These are phyloP conservation scores for Secale cereale DNA, from an alignment of 176 grass and related monocot genomes.

Conservation along the genomic window DNA sequence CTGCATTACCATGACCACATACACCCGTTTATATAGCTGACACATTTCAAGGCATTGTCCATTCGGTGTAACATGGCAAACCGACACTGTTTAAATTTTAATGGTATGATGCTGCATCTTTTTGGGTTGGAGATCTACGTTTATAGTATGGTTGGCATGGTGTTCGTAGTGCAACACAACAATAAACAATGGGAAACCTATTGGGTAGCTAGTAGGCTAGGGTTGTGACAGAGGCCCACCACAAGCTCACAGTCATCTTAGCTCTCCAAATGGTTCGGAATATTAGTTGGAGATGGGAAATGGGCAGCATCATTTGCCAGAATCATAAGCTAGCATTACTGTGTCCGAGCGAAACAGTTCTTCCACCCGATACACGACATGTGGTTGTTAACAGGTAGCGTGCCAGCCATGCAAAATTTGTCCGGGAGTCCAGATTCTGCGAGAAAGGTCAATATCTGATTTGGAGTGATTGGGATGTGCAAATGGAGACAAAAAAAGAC, in stretches of 20 bases:
- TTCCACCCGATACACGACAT: not conserved
- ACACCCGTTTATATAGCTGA: not conserved
- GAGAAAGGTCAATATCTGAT: not conserved
- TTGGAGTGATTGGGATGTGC: conserved; percentile 5
- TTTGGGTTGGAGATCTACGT: not conserved
- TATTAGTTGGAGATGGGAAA: not conserved
- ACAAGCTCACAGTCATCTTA: not conserved
- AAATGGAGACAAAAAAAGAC: not conserved
- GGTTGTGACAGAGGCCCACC: not conserved
- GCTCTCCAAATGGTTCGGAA: not conserved
- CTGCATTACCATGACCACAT: not conserved
- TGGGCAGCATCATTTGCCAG: not conserved
- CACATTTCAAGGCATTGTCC: not conserved
- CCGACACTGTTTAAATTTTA: not conserved
- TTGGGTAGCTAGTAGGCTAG: not conserved
- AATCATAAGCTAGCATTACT: not conserved
- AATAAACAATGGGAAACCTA: not conserved
- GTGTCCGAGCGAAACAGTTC: not conserved
- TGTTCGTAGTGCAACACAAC: not conserved
- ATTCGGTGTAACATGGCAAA: not conserved
- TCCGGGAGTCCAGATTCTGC: not conserved
- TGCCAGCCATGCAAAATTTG: conserved; percentile 20
- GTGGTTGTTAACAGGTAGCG: not conserved
- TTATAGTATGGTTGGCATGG: not conserved
- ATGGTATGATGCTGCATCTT: not conserved